A percentile compares a stretch with the other conserved stretches of the same genome.
Conservation (phyloP, 2,329 filamentous ascomycete species). For the Pseudocercospora eumusae region DNA sequence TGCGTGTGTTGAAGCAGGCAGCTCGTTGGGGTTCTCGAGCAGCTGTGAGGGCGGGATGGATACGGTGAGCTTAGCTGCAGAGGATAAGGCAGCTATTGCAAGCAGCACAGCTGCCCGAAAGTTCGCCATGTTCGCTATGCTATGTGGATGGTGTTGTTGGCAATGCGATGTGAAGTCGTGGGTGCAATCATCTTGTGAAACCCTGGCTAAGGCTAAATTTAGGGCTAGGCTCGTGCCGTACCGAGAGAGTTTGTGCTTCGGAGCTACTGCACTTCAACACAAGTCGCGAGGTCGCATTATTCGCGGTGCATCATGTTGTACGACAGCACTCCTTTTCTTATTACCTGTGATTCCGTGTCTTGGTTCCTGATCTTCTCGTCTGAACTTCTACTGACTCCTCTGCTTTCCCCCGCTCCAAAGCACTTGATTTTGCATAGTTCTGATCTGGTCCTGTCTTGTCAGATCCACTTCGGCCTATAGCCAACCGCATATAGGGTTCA, state of each 20-base stretch:
- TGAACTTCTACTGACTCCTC: background rate
- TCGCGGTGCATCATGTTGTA: background rate
- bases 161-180: constrained; percentile 11
- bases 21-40: constrained; percentile 49
- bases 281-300: background rate
- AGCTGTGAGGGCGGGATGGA: constrained; percentile 51
- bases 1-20: constrained; percentile 61
- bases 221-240: too few relatives aligned
- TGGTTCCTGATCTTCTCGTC: background rate
- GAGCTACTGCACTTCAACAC: background rate
- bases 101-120: constrained; percentile 20
- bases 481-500: background rate
- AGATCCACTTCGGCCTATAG: too few relatives aligned
- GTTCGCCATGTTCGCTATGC: constrained; percentile 11
- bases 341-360: constrained; percentile 1
- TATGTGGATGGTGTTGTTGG: background rate
- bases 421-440: background rate
- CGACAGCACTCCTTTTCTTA: constrained; percentile 7
- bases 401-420: background rate
- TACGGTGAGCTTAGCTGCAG: constrained; percentile 52
- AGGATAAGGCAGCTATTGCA: constrained; percentile 32
- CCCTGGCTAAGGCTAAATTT: background rate
- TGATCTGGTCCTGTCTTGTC: too few relatives aligned
- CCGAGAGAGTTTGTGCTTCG: background rate
- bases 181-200: background rate